Percentiles rank a stretch among this genome's conserved stretches.
Evolutionary conservation across 116 monocot genomes (phyloP).

Genomic region (Trichopus zeylanicus): DNA sequence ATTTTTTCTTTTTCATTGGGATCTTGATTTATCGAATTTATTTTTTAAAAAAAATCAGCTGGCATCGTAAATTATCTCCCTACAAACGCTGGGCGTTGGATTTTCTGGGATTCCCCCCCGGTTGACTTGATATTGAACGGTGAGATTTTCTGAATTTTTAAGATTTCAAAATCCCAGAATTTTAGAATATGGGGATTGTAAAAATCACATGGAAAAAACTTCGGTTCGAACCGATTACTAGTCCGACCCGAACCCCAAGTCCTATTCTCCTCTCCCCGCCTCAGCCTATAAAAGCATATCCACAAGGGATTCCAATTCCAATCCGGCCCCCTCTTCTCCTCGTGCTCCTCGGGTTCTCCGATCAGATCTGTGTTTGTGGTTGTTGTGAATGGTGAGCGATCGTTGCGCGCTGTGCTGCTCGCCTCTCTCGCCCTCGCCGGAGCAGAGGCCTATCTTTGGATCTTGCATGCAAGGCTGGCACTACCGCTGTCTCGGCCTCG

Average conservation of each 20-base stretch:
- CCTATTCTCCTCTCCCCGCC: neutral
- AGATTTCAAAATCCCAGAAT: no score
- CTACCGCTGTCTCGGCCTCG: conserved; percentile 45
- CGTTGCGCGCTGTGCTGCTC: conserved; percentile 3
- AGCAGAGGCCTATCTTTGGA: conserved; percentile 15
- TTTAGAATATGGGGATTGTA: no score
- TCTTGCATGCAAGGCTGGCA: conserved; percentile 63
- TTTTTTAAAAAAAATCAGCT: no score
- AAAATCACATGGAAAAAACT: no score
- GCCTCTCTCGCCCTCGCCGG: conserved; percentile 7
- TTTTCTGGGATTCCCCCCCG: no score
- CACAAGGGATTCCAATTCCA: neutral
- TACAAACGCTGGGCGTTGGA: no score
- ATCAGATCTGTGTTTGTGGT: neutral
- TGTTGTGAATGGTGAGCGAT: conserved; percentile 39
- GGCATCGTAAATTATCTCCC: no score
- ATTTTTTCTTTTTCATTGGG: no score
- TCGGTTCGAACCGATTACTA: no score
- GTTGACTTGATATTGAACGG: no score
- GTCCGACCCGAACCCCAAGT: neutral
- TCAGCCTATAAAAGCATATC: conserved; percentile 2
- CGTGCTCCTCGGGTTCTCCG: neutral
- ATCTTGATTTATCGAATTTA: no score
- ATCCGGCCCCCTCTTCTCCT: neutral
- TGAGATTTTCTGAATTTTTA: no score